Percentiles rank a stretch among this genome's conserved stretches.
These are phyloP conservation scores for Chamaenerion angustifolium DNA, from an alignment of 345 rosid genomes.

Conservation along the genomic window DNA sequence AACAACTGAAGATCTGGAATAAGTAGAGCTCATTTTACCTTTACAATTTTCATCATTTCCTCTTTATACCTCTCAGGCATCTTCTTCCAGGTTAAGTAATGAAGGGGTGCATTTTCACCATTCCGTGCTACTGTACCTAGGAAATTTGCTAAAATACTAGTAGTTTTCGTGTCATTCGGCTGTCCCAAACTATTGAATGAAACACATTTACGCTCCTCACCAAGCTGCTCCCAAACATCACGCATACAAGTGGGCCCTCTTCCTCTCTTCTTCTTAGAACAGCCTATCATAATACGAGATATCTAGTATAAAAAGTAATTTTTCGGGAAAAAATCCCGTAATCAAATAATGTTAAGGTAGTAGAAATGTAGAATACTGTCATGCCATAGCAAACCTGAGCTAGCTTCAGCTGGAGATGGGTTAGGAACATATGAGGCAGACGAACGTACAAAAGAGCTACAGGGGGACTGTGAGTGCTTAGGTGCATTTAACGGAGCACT, in stretches of 20 bases:
- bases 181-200: constrained; percentile 5
- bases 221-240: neutral
- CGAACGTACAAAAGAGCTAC: too few relatives aligned
- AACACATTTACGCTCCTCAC: constrained; percentile 1
- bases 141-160: constrained; percentile 1
- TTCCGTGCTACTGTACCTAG: constrained; percentile 4
- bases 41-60: neutral
- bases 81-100: constrained; percentile 1
- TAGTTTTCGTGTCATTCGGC: constrained; percentile 1
- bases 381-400: too few relatives aligned
- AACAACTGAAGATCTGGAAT: too few relatives aligned
- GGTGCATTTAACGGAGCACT: too few relatives aligned
- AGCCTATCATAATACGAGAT: neutral
- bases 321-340: too few relatives aligned
- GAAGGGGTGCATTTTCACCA: constrained; percentile 1
- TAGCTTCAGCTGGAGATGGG: too few relatives aligned
- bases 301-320: too few relatives aligned
- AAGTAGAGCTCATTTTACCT: neutral
- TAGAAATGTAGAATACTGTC: too few relatives aligned
- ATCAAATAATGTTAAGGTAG: too few relatives aligned
- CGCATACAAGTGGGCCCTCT: constrained; percentile 4
- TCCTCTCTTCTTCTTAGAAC: constrained; percentile 1
- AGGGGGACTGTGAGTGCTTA: too few relatives aligned
- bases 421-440: too few relatives aligned
- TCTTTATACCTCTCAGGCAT: constrained; percentile 2